A percentile compares a stretch with the other conserved stretches of the same genome.
Evolutionary conservation across 306 rosid species (phyloP).

Genomic region (Quercus ilex): DNA sequence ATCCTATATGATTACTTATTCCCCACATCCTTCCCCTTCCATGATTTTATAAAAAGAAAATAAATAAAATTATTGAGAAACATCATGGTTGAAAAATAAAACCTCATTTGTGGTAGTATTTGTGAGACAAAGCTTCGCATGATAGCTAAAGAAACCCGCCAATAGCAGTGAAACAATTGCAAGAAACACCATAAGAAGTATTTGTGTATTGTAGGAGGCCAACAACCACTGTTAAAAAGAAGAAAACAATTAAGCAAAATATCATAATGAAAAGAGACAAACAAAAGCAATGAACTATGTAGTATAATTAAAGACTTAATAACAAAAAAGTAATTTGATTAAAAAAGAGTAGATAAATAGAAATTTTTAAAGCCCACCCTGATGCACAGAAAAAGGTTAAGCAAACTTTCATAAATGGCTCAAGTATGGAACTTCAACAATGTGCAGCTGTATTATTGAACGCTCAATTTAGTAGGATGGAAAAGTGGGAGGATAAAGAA

Average conservation of each 20-base stretch:
- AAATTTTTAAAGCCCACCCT: neutral
- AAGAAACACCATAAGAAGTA: constrained; percentile 78
- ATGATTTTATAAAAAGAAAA: neutral
- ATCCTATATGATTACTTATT: neutral
- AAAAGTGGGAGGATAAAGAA: no score
- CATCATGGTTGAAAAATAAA: constrained; percentile 12
- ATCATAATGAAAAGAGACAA: constrained; percentile 1
- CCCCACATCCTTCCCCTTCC: neutral
- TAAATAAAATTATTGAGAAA: constrained; percentile 10
- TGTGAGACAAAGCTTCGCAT: constrained; percentile 80
- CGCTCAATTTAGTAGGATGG: no score
- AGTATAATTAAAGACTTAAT: no score
- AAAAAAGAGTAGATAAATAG: neutral
- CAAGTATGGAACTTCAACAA: neutral
- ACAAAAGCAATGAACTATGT: neutral
- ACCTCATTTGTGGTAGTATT: constrained; percentile 98
- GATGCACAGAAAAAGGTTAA: neutral
- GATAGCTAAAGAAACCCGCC: constrained; percentile 86
- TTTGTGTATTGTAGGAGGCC: constrained; percentile 82
- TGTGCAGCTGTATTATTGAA: neutral
- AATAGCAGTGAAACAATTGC: constrained; percentile 67
- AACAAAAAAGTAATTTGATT: no score
- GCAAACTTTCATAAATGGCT: neutral
- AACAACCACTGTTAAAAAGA: constrained; percentile 67
- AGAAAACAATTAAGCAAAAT: constrained; percentile 17